Base-by-base conservation (phyloP, 345 rosid genomes). In the Moringa oleifera region DNA sequence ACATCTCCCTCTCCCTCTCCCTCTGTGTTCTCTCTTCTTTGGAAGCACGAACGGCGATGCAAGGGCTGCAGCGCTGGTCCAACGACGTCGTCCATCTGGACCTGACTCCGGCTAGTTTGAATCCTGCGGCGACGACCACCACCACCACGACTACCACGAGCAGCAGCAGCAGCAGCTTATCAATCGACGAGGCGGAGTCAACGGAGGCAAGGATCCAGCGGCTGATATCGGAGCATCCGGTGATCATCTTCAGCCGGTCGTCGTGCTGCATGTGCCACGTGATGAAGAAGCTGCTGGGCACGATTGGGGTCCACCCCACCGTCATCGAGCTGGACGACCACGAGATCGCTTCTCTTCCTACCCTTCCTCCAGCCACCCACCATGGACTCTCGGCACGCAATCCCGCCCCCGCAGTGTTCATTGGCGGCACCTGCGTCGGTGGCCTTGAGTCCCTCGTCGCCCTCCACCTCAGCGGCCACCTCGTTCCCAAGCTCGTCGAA, bases 231-330 rank as follows among this genome's bases (percentile, higher is more conserved):
- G 98, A 93, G 72, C 87, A 93, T 76, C 97, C 95, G 0, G 98
- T 93, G 24, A 81, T 93, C 73, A 90, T 93, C 64, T 93, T 93
- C 79, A 86, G 89, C 74, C 83, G 88, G 55, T 75, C 94, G 12
- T 78, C 97, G 7, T 93, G 98, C 71, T 93, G 90, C 85, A 93
- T 90, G 98, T 88, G 97, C 77, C 97, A 88, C 63, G 96, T 88
- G 75, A 90, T 93, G 96, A 88, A 83, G 73, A 85, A 79, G 51
- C 89, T 93, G 23, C 80, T 93, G 18, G 77, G 86, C 59, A 74
- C 81, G 53, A 75, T 90, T 62, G 98, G 98, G 0, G 98, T 90
- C 46, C 79, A 86, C 61, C 98, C 97, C 19, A 83, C 97, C 33
- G 94, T 90, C 66, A 90, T 93, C 78, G 97, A 93, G 71, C 78